Evolutionary conservation across 768 basidiomycete species (phyloP).

Genomic region (Cystobasidium tubakii): DNA sequence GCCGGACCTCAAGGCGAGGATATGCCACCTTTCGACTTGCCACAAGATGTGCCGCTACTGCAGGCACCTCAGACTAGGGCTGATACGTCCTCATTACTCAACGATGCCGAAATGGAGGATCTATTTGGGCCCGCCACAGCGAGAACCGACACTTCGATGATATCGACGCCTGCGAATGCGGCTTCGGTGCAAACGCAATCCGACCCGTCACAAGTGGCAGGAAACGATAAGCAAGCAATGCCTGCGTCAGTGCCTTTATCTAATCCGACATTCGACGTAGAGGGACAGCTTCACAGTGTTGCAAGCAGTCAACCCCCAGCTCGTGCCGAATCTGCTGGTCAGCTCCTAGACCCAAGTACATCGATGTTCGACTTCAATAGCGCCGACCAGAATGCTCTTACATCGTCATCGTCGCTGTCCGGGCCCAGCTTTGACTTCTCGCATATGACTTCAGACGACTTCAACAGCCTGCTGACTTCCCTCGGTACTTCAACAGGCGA

Average conservation of each 20-base stretch:
- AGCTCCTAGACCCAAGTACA: neutral
- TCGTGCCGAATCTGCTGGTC: no score
- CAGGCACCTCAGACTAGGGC: neutral
- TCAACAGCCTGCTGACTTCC: constrained; percentile 8
- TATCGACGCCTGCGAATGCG: neutral
- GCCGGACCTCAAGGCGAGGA: neutral
- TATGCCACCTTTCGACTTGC: neutral
- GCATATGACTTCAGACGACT: constrained; percentile 27
- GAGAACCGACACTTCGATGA: neutral
- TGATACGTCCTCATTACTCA: neutral
- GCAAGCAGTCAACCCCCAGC: neutral
- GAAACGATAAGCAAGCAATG: neutral
- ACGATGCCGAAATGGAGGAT: constrained; percentile 39
- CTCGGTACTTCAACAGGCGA: neutral
- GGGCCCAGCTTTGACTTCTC: constrained; percentile 18
- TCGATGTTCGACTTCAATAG: neutral
- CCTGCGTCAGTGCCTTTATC: neutral
- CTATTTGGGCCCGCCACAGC: constrained; percentile 20
- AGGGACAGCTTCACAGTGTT: no score
- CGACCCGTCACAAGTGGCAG: neutral
- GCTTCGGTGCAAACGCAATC: neutral
- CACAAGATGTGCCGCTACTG: neutral
- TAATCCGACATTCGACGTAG: neutral
- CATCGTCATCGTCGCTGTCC: neutral
- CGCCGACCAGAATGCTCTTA: neutral